Conservation (phyloP, 2,329 filamentous ascomycete species). For the Fusarium sp. region DNA sequence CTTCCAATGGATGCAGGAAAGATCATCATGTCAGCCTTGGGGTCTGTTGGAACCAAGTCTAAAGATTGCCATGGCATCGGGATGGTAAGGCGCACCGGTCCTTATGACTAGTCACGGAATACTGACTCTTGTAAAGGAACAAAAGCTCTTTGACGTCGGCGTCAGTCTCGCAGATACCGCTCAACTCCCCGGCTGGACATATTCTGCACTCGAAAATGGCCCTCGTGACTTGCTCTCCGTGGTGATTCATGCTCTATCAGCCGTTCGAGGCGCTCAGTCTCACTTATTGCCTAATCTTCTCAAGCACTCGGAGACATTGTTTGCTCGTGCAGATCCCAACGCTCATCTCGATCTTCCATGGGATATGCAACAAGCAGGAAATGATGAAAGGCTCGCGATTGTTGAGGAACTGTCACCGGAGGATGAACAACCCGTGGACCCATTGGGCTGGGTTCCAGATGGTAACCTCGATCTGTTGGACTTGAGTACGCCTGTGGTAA, state of each 20-base stretch:
- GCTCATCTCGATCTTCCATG: conserved; percentile 18
- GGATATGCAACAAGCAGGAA: neutral
- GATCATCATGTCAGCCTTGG: conserved; percentile 41
- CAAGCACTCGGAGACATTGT: conserved; percentile 35
- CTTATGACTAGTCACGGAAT: rapidly evolving
- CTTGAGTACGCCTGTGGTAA: conserved; percentile 13
- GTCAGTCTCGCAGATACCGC: conserved; percentile 45
- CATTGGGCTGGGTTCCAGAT: neutral
- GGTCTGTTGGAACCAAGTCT: conserved; percentile 38
- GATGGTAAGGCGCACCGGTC: conserved; percentile 26
- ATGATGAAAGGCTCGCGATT: neutral
- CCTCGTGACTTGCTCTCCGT: conserved; percentile 44
- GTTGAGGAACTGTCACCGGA: conserved; percentile 23
- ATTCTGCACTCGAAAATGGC: conserved; percentile 40
- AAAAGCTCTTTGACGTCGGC: conserved; percentile 48
- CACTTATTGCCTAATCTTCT: conserved; percentile 43
- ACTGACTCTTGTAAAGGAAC: conserved; percentile 33
- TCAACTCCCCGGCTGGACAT: conserved; percentile 27
- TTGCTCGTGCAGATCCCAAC: conserved; percentile 18
- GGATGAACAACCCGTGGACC: neutral
- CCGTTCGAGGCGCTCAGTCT: conserved; percentile 42
- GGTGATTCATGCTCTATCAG: conserved; percentile 40
- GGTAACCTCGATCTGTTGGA: conserved; percentile 20
- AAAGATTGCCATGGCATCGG: conserved; percentile 48
- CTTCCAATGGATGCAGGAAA: conserved; percentile 47